These are phyloP conservation scores for Aspergillus mulundensis DNA, from an alignment of 495 filamentous ascomycete genomes.

Conservation along the genomic window DNA sequence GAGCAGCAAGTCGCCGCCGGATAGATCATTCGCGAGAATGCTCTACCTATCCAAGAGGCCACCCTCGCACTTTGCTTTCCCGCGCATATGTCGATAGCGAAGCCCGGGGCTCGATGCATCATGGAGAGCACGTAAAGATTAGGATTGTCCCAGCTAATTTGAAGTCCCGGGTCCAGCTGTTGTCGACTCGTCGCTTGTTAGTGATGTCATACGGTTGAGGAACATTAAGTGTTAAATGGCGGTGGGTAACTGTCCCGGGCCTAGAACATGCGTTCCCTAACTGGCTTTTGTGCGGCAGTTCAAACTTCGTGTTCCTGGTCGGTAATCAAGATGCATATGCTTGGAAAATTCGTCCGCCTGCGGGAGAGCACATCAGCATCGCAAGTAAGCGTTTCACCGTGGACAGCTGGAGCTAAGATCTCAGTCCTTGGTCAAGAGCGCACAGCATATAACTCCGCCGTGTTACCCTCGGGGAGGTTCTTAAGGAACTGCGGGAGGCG, in stretches of 20 bases:
- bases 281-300: not conserved
- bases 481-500: not conserved
- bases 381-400: not conserved
- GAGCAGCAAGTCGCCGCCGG: conserved; percentile 20
- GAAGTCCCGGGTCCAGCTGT: not conserved
- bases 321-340: conserved; percentile 5
- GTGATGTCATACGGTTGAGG: not conserved
- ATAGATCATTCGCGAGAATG: conserved; percentile 13
- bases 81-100: not conserved
- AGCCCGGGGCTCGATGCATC: not conserved
- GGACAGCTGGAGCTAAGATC: not conserved
- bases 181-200: not conserved
- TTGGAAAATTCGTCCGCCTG: not conserved
- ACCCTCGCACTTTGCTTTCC: not conserved
- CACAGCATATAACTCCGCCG: not conserved
- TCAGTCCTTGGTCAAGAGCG: not conserved
- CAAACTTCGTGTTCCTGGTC: conserved; percentile 3
- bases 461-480: not conserved
- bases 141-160: not conserved
- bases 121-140: not conserved
- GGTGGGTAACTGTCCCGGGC: conserved; percentile 16
- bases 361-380: not conserved
- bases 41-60: not conserved
- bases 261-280: conserved; percentile 23
- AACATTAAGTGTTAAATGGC: conserved; percentile 8